Evolutionary conservation across 768 basidiomycete genomes (phyloP), one percentile per base, ranked within the genome.

Genomic region (Podaxis carcinomalis): DNA sequence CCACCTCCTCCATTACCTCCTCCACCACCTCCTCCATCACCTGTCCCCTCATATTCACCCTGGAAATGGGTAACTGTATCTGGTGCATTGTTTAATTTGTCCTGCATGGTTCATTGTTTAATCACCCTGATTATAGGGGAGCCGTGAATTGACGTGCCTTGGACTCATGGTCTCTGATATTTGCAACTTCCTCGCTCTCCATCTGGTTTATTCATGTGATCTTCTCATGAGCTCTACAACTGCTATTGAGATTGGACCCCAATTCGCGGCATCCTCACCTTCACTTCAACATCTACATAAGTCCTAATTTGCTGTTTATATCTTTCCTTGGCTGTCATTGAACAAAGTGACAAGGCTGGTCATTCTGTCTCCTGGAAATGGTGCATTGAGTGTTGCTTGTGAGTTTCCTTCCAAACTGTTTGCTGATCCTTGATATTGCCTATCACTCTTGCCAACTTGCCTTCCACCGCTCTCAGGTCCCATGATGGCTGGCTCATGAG

Each of bases 221-320:
- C n/a, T 99, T 56, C 82, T 98, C 64, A 99, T 99, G 97, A 93
- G 80, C 66, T 97, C 97, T n/a, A 93, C 89, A 77, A 97, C 95
- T 3, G 97, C 97, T 23, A 78, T 99, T 57, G 92, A 97, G 68
- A 86, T 98, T 56, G 97, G 97, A 61, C 88, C 88, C 92, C 94
- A n/a, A 93, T 99, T 68, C 94, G 93, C 66, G 94, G 92, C 68
- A 83, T 99, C 67, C 82, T 99, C 62, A 95, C 88, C 1, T 98
- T 93, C 80, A 97, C 97, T 2, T 95, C 96, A 1, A 99, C 97
- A 2, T 94, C 94, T 5, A 93, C 92, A 92, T 93, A 73, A 70
- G 91, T 81, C 11, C 28, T 53, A 19, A 32, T 51, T 35, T 2
- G 25, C 59, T 23, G 37, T 10, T n/a, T 52, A 16, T 11, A 13